phyloP scores from a whole-genome alignment of 2,329 filamentous ascomycete genomes.

The Curvularia spicifera region DNA sequence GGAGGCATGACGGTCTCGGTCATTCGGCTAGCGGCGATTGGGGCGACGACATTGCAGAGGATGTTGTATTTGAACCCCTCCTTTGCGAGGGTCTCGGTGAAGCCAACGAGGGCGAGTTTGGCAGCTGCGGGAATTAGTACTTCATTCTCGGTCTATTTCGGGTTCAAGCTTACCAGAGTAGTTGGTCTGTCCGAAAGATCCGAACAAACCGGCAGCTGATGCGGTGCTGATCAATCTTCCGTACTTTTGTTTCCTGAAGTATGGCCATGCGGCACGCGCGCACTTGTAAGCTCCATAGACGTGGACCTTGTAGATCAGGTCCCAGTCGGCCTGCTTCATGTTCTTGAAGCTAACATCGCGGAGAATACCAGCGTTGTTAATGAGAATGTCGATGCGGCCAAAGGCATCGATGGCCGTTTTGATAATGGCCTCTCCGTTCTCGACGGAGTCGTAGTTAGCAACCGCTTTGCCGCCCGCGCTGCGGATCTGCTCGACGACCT shows the following conservation, averaged over 20 bases:
- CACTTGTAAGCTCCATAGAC: constrained; percentile 95
- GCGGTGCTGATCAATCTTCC: constrained; percentile 95
- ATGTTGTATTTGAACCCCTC: constrained; percentile 99
- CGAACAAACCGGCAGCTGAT: constrained; percentile 94
- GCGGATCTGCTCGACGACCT: constrained; percentile 83
- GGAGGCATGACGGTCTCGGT: constrained; percentile 94
- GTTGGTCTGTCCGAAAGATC: constrained; percentile 94
- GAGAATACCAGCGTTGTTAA: constrained; percentile 98
- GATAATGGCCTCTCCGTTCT: constrained; percentile 93
- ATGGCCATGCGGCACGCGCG: constrained; percentile 89
- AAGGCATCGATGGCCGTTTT: constrained; percentile 81
- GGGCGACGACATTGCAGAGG: constrained; percentile 90
- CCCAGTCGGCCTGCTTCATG: constrained; percentile 97
- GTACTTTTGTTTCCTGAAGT: constrained; percentile 99
- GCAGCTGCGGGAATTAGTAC: constrained; percentile 65
- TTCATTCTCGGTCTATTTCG: background rate
- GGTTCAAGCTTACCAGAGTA: constrained; percentile 70
- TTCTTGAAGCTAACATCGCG: constrained; percentile 98
- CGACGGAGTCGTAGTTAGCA: constrained; percentile 95
- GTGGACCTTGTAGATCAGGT: constrained; percentile 91
- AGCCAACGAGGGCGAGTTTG: constrained; percentile 93
- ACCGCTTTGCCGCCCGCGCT: constrained; percentile 91
- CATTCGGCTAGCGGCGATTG: constrained; percentile 94
- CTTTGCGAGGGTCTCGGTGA: constrained; percentile 97
- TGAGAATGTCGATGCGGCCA: constrained; percentile 89